Percentiles rank a stretch among this genome's conserved stretches.
Conservation (phyloP, 306 rosid genomes). For the Phaseolus lunatus region DNA sequence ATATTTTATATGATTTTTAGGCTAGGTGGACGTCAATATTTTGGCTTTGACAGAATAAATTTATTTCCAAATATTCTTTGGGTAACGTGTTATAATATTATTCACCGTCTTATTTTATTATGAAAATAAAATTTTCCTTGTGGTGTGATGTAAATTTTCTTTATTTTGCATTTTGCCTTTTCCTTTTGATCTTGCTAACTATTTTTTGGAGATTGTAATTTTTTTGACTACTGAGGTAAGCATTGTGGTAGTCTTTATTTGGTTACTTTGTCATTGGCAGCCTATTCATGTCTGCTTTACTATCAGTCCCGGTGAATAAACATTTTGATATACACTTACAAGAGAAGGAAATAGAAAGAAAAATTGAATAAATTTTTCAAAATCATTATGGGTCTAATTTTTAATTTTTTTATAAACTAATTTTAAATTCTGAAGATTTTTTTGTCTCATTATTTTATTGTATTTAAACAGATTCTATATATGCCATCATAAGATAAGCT, state of each 20-base stretch:
- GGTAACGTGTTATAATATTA: slow-evolving; percentile 24
- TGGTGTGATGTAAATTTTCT: slow-evolving; percentile 18
- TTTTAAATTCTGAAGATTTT: too few species aligned
- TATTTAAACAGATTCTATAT: too few species aligned
- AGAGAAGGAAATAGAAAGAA: too few species aligned
- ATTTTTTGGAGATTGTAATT: slow-evolving; percentile 21
- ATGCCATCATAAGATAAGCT: too few species aligned
- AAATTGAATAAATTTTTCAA: too few species aligned
- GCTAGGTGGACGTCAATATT: slow-evolving; percentile 22
- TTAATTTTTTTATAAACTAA: too few species aligned
- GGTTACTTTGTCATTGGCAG: background rate
- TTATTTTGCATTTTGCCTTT: slow-evolving; percentile 6
- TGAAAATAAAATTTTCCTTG: slow-evolving; percentile 28
- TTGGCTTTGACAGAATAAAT: slow-evolving; percentile 44
- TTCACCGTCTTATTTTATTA: slow-evolving; percentile 11
- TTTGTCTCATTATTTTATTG: too few species aligned
- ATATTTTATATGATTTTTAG: slow-evolving; percentile 37
- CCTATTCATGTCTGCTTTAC: slow-evolving; percentile 8
- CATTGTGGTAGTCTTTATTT: slow-evolving; percentile 6
- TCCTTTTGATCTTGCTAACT: background rate
- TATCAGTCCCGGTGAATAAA: too few species aligned
- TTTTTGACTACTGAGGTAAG: slow-evolving; percentile 10
- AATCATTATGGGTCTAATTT: too few species aligned
- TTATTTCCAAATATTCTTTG: slow-evolving; percentile 29
- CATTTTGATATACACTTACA: too few species aligned